These are phyloP conservation scores for Orbilia oligospora DNA, from an alignment of 2,329 filamentous ascomycete genomes.

Conservation along the genomic window DNA sequence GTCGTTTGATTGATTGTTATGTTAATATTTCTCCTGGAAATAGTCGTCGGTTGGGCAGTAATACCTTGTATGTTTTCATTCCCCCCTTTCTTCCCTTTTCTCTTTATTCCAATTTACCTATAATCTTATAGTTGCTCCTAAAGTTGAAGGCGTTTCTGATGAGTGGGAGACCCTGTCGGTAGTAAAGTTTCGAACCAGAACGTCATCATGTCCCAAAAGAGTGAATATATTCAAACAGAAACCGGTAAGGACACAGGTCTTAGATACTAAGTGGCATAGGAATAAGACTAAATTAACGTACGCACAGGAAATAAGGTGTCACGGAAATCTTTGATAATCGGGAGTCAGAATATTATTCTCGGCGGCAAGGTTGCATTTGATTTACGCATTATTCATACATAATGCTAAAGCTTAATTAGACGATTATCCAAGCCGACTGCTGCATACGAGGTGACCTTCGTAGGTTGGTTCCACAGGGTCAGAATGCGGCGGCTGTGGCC, in stretches of 20 bases:
- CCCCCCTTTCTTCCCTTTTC: too few species aligned
- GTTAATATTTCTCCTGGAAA: too few species aligned
- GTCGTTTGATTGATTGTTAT: too few species aligned
- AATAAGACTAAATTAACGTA: background rate
- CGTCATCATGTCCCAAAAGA: conserved; percentile 47
- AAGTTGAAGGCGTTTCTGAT: too few species aligned
- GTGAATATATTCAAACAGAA: conserved; percentile 59
- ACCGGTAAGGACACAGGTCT: conserved; percentile 30
- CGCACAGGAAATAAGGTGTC: conserved; percentile 92
- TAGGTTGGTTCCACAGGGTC: conserved; percentile 70
- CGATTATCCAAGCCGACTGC: conserved; percentile 94
- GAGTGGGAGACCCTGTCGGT: too few species aligned
- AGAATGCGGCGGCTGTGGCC: conserved; percentile 72
- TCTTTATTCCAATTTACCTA: too few species aligned
- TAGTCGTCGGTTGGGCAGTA: too few species aligned
- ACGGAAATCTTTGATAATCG: conserved; percentile 89
- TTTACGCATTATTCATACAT: background rate
- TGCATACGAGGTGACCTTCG: conserved; percentile 93
- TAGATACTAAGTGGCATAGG: too few species aligned
- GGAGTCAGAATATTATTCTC: conserved; percentile 97
- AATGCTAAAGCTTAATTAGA: conserved; percentile 66
- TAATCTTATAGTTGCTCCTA: too few species aligned
- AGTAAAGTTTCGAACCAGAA: background rate
- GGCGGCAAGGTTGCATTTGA: conserved; percentile 76
- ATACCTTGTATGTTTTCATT: too few species aligned